Base-by-base conservation (phyloP, 306 rosid species). In the Pterocarpus macrocarpus region DNA sequence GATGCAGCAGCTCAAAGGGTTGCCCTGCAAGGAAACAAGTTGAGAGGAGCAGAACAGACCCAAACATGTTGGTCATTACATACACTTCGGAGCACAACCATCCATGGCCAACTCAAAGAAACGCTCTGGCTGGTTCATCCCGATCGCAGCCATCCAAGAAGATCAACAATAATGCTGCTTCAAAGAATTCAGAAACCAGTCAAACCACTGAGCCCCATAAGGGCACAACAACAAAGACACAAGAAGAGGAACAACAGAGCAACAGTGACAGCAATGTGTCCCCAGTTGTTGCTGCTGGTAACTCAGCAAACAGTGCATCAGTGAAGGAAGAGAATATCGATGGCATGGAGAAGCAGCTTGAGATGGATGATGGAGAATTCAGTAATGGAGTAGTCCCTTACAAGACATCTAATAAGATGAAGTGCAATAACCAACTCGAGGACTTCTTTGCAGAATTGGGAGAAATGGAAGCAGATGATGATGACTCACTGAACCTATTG, bases 1-100 rank as follows among this genome's bases (percentile, higher is more conserved):
- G 97, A 80, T 93, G 97, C 80, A 93, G 97, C 90, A 93, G 96
- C 83, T 91, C 97, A 49, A 93, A 93, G 89, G 97, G 97, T 14
- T 93, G 97, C 75, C 86, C 92, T 5, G 97, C 97, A 12, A 88
- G 97, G 77, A 93, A 93, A 83, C 97, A 93, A 69, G 97, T 93
- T 9, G 97, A 93, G 86, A 83, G 97, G 33, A 91, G 96, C 83
- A 88, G 96, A 38, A 86, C 91, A 44, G 94, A 93, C 63, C 94
- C 97, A 56, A 93, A 93, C 87, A 87, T 93, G 96, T 81, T 93
- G 86, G 96, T 93, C 45, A 89, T 93, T 22, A 91, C 97, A 5
- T 93, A 93, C 89, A 93, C 97, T 8, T 93, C 96, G 3, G 97
- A 93, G 81, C 97, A 93, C 90, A 93, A 91, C 79, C 97, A 93